A percentile compares a stretch with the other conserved stretches of the same genome.
Evolutionary conservation across 2,329 filamentous ascomycete genomes (phyloP).

Genomic region (Aspergillus fructus): DNA sequence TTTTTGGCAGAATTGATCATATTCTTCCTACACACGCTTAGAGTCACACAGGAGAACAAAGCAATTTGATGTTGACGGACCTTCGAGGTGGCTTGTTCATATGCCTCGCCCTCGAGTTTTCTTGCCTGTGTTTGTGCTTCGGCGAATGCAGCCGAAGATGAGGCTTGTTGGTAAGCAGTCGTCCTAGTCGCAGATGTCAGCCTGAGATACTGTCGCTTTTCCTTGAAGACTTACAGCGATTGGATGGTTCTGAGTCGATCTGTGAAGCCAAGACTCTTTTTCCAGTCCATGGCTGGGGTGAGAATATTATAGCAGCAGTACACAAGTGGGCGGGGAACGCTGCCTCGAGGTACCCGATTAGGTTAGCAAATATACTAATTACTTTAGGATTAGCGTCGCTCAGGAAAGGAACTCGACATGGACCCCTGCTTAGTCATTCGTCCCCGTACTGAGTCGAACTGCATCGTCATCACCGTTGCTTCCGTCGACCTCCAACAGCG

Average conservation of each 20-base stretch:
- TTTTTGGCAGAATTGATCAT: slow-evolving; percentile 45
- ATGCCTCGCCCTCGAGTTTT: slow-evolving; percentile 56
- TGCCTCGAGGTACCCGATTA: neutral
- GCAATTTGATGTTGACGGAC: slow-evolving; percentile 20
- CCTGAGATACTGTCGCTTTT: neutral
- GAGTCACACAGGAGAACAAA: neutral
- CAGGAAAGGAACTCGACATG: neutral
- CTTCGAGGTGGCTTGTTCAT: slow-evolving; percentile 37
- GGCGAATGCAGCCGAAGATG: slow-evolving; percentile 45
- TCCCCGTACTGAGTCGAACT: neutral
- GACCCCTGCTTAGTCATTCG: slow-evolving; percentile 12
- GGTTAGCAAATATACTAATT: neutral
- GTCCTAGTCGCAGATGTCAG: slow-evolving; percentile 40
- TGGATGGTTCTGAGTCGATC: slow-evolving; percentile 65
- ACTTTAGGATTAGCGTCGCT: neutral
- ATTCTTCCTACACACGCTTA: slow-evolving; percentile 53
- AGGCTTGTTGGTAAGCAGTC: slow-evolving; percentile 48
- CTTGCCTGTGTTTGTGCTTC: slow-evolving; percentile 61
- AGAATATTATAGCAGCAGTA: neutral
- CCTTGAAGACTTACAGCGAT: slow-evolving; percentile 52
- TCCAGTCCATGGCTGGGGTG: slow-evolving; percentile 44
- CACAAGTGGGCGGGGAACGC: neutral
- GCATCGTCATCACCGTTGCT: slow-evolving; percentile 14
- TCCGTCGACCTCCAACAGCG: slow-evolving; percentile 9
- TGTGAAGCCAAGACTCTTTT: slow-evolving; percentile 53